phyloP scores from a whole-genome alignment of 345 rosid species.

The Euphorbia tirucalli region DNA sequence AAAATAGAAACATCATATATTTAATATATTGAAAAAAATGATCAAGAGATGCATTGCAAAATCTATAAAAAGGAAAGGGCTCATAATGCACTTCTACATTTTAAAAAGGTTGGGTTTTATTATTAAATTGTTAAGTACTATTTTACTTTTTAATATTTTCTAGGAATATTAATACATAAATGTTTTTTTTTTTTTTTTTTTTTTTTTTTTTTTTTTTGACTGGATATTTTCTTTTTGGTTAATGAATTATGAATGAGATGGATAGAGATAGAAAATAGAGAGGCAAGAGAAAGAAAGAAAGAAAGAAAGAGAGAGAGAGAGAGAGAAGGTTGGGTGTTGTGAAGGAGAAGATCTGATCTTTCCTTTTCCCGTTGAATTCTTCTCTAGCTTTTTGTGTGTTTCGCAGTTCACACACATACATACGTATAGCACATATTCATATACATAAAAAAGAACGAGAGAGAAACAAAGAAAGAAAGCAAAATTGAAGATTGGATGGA shows the following conservation, averaged over 20 bases:
- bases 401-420: not conserved
- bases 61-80: too few relatives aligned
- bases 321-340: constrained; percentile 17
- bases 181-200: constrained; percentile 6
- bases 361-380: constrained; percentile 47
- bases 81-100: too few relatives aligned
- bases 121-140: too few relatives aligned
- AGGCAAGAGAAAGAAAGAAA: not conserved
- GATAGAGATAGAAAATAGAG: constrained; percentile 30
- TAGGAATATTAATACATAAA: not conserved
- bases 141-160: too few relatives aligned
- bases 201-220: constrained; percentile 1
- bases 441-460: not conserved
- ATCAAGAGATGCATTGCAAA: too few relatives aligned
- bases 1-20: too few relatives aligned
- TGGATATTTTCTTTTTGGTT: constrained; percentile 17
- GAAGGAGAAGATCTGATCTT: constrained; percentile 46
- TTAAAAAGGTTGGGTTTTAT: too few relatives aligned
- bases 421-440: not conserved
- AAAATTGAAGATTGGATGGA: not conserved
- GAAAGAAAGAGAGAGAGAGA: constrained; percentile 10
- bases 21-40: too few relatives aligned
- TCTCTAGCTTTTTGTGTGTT: constrained; percentile 12
- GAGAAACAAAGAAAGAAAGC: not conserved
- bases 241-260: constrained; percentile 22